A percentile compares a stretch with the other conserved stretches of the same genome.
Evolutionary conservation across 1,284 basidiomycete genomes (phyloP).

Genomic region (Naganishia liquefaciens): DNA sequence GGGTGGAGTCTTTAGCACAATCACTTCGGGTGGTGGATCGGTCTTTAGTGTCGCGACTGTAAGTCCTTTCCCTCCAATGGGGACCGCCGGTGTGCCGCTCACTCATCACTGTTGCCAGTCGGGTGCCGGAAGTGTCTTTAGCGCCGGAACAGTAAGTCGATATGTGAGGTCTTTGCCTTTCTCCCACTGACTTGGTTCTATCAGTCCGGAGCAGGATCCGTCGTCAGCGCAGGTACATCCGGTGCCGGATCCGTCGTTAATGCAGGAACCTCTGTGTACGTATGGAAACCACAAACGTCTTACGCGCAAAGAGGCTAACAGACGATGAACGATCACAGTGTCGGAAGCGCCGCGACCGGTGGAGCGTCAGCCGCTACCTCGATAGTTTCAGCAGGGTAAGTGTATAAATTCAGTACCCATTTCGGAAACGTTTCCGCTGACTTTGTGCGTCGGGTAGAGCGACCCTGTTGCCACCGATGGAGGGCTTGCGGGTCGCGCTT

Average conservation of each 20-base stretch:
- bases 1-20: constrained; percentile 7
- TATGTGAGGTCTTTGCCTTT: neutral
- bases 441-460: neutral
- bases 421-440: neutral
- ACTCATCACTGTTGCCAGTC: neutral
- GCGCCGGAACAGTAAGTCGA: constrained; percentile 9
- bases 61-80: neutral
- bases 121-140: constrained; percentile 13
- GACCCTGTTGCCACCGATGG: constrained; percentile 3
- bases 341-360: constrained; percentile 19
- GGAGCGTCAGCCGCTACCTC: constrained; percentile 10
- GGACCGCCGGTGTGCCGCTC: neutral
- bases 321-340: neutral
- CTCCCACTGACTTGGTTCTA: neutral
- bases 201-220: neutral
- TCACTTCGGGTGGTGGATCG: constrained; percentile 19
- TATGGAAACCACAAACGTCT: neutral
- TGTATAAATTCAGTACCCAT: neutral
- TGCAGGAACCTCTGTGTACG: constrained; percentile 18
- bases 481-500: constrained; percentile 9
- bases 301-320: too few species aligned
- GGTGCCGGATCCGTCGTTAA: constrained; percentile 17
- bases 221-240: constrained; percentile 7
- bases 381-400: constrained; percentile 15
- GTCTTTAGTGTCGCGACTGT: constrained; percentile 4